phyloP scores from a whole-genome alignment of 2,329 filamentous ascomycete species.

The Thielaviopsis populi region DNA sequence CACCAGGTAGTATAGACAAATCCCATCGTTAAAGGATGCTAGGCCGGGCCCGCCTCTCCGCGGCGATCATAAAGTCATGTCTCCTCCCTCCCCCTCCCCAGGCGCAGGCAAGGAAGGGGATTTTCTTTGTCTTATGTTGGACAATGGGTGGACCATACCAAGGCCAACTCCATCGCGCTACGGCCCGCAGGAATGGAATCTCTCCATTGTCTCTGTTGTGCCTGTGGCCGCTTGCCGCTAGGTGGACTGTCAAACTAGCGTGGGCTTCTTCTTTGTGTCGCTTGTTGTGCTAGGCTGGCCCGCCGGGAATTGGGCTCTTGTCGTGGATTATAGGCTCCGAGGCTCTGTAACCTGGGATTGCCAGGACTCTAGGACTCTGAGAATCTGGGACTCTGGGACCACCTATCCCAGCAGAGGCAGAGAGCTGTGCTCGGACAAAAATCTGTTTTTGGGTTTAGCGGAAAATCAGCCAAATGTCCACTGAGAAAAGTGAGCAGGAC shows the following conservation, averaged over 20 bases:
- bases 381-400: background rate
- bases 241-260: background rate
- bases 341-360: too few relatives aligned
- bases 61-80: too few relatives aligned
- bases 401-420: too few relatives aligned
- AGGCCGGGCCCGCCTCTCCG: too few relatives aligned
- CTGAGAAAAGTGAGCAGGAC: too few relatives aligned
- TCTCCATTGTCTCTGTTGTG: background rate
- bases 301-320: background rate
- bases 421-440: background rate
- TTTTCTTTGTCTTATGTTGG: too few relatives aligned
- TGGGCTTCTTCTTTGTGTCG: background rate
- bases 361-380: too few relatives aligned
- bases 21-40: background rate
- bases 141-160: background rate
- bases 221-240: background rate
- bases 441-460: background rate
- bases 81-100: too few relatives aligned
- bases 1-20: background rate
- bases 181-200: background rate
- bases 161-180: background rate
- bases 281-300: background rate
- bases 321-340: too few relatives aligned
- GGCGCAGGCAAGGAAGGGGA: too few relatives aligned
- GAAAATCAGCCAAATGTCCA: background rate